Evolutionary conservation across 192 early-diverging fungal genomes (phyloP).

Genomic region (Pilaira anomala): DNA sequence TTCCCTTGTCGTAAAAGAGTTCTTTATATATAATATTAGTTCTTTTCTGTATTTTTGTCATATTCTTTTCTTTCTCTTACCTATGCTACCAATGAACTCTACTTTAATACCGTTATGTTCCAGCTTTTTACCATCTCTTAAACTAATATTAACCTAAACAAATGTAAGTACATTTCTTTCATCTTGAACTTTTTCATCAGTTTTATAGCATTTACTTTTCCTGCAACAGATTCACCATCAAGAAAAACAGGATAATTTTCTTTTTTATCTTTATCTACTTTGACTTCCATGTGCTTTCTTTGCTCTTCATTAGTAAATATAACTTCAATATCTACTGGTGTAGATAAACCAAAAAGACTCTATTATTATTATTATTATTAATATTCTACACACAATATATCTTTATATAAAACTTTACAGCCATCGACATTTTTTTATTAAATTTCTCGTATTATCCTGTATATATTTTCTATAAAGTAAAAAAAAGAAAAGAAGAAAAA

Average conservation of each 20-base stretch:
- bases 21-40: slow-evolving; percentile 46
- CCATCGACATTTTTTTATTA: slow-evolving; percentile 17
- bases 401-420: slow-evolving; percentile 2
- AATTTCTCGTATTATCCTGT: too few relatives aligned
- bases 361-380: slow-evolving; percentile 4
- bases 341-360: slow-evolving; percentile 75
- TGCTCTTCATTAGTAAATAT: slow-evolving; percentile 78
- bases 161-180: too few relatives aligned
- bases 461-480: too few relatives aligned
- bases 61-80: slow-evolving; percentile 33
- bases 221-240: slow-evolving; percentile 90
- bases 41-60: not conserved
- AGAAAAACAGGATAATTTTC: slow-evolving; percentile 91
- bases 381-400: not conserved
- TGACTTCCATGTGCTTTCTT: slow-evolving; percentile 87
- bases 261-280: slow-evolving; percentile 86
- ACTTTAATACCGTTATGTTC: slow-evolving; percentile 98
- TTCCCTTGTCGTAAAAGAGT: slow-evolving; percentile 90
- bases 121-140: slow-evolving; percentile 86
- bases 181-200: slow-evolving; percentile 24
- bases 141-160: slow-evolving; percentile 72
- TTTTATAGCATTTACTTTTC: slow-evolving; percentile 64
- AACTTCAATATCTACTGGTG: slow-evolving; percentile 84
- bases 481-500: too few relatives aligned
- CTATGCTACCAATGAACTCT: slow-evolving; percentile 94